These are phyloP conservation scores for Penicillium canariense DNA, from an alignment of 495 filamentous ascomycete species.

Conservation along the genomic window DNA sequence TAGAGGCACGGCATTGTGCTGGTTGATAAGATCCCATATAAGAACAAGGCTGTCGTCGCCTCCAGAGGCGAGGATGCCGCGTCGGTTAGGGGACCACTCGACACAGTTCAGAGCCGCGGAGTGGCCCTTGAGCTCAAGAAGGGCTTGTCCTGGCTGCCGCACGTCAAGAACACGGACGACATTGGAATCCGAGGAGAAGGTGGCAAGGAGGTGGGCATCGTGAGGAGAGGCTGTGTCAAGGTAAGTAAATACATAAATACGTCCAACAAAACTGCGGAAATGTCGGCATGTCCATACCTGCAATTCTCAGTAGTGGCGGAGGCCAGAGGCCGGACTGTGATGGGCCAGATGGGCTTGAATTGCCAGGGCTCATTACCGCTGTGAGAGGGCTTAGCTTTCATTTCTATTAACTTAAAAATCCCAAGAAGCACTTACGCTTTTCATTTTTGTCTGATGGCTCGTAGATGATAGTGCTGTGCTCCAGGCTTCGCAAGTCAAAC, in stretches of 20 bases:
- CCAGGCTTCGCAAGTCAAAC: constrained; percentile 95
- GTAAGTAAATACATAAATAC: neutral
- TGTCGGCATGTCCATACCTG: constrained; percentile 45
- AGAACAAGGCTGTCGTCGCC: constrained; percentile 89
- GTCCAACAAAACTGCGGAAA: too few species aligned
- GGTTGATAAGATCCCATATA: constrained; percentile 88
- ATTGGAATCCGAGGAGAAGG: constrained; percentile 90
- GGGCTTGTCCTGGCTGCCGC: constrained; percentile 90
- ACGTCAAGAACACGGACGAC: constrained; percentile 95
- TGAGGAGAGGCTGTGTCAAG: constrained; percentile 77
- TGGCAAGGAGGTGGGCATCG: constrained; percentile 92
- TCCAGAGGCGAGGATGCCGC: constrained; percentile 87
- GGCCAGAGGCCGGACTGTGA: constrained; percentile 77
- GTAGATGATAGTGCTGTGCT: constrained; percentile 99
- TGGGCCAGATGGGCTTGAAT: constrained; percentile 61
- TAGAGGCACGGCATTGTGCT: constrained; percentile 51
- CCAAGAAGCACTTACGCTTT: constrained; percentile 54
- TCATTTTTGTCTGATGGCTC: constrained; percentile 90
- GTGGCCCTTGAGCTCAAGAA: constrained; percentile 94
- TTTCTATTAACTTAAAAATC: neutral
- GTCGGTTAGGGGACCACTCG: constrained; percentile 87
- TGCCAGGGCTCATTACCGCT: constrained; percentile 50
- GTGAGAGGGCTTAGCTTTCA: neutral
- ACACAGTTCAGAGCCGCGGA: constrained; percentile 81
- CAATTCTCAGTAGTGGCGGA: constrained; percentile 81